Conservation (phyloP, 2,329 filamentous ascomycete species). For the Cryphonectria nitschkei region DNA sequence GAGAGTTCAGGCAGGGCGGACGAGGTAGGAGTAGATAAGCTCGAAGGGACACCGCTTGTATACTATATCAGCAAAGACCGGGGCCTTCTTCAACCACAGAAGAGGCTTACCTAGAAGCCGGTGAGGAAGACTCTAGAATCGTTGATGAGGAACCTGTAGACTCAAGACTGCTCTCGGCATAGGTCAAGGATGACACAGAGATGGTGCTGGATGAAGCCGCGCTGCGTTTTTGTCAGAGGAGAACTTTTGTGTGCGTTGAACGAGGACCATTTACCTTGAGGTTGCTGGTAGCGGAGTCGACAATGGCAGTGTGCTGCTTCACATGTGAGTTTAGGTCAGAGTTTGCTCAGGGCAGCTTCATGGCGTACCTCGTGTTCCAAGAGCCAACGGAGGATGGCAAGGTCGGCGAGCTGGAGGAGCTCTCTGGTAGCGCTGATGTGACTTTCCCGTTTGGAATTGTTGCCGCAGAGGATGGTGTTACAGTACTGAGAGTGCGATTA, state of each 20-base stretch:
- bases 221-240: slow-evolving; percentile 9
- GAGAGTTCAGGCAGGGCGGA: slow-evolving; percentile 1
- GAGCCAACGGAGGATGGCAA: slow-evolving; percentile 5
- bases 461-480: background rate
- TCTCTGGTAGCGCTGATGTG: slow-evolving; percentile 4
- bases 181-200: background rate
- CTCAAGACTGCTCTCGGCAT: background rate
- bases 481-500: slow-evolving; percentile 13
- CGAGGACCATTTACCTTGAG: slow-evolving; percentile 14
- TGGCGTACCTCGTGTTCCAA: slow-evolving; percentile 19
- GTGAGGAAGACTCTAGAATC: background rate
- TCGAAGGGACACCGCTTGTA: background rate
- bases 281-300: background rate
- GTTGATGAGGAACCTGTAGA: slow-evolving; percentile 3
- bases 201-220: background rate
- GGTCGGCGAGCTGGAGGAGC: background rate
- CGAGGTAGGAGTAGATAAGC: background rate
- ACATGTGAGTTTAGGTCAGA: background rate
- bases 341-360: no score
- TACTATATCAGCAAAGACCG: background rate
- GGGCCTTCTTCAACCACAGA: background rate
- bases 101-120: slow-evolving; percentile 13
- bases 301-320: slow-evolving; percentile 4
- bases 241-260: background rate
- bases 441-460: background rate